These are phyloP conservation scores for Acer saccharum DNA, from an alignment of 345 rosid species.

Conservation along the genomic window DNA sequence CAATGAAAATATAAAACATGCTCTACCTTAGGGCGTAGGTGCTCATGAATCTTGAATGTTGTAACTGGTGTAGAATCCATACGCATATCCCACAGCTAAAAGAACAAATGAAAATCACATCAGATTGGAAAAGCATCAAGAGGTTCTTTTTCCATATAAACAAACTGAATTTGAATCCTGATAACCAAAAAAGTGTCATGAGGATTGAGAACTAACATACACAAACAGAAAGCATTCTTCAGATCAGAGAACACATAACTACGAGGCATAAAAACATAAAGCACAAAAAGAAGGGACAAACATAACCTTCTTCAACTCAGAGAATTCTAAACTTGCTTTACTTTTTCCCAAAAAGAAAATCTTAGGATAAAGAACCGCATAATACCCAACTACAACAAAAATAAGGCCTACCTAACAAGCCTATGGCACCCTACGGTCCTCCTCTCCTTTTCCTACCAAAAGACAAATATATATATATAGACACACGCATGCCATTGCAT, in stretches of 20 bases:
- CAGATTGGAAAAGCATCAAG: slow-evolving; percentile 7
- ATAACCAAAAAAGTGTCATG: not conserved
- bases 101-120: slow-evolving; percentile 22
- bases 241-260: not conserved
- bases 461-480: not conserved
- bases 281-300: not conserved
- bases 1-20: not conserved
- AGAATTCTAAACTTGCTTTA: not conserved
- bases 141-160: slow-evolving; percentile 9
- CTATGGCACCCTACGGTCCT: not conserved
- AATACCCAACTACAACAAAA: not conserved
- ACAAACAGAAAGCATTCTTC: not conserved
- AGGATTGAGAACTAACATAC: slow-evolving; percentile 8
- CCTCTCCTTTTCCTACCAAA: not conserved
- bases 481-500: not conserved
- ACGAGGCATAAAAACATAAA: not conserved
- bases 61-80: slow-evolving; percentile 60
- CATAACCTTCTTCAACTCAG: not conserved
- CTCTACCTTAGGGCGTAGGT: slow-evolving; percentile 55
- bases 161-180: not conserved
- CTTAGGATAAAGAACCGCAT: not conserved
- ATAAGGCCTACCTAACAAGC: not conserved
- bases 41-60: slow-evolving; percentile 57
- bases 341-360: not conserved
- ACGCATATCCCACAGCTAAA: slow-evolving; percentile 63